phyloP scores from a whole-genome alignment of 2,329 filamentous ascomycete species.

The Penicillium vulpinum region DNA sequence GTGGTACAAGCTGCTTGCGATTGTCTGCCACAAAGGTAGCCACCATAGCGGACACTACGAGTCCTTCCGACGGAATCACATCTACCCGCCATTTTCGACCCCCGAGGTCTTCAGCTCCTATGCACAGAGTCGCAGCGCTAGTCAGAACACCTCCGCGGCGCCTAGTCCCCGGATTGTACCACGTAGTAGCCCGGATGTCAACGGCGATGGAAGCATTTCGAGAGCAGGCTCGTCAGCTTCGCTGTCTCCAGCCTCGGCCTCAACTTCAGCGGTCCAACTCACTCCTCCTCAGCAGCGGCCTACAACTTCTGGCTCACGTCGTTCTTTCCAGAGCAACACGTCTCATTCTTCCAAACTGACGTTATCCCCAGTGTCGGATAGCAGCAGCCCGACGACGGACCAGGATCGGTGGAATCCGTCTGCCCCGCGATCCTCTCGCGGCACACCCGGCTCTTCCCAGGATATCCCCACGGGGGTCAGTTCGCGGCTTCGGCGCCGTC shows the following conservation, averaged over 20 bases:
- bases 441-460: constrained; percentile 26
- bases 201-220: constrained; percentile 33
- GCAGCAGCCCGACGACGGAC: constrained; percentile 29
- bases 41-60: constrained; percentile 98
- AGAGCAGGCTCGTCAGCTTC: constrained; percentile 38
- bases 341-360: constrained; percentile 31
- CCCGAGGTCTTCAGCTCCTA: constrained; percentile 75
- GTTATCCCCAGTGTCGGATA: constrained; percentile 20
- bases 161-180: constrained; percentile 51
- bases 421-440: constrained; percentile 25
- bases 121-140: constrained; percentile 62
- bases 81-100: constrained; percentile 78
- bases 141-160: constrained; percentile 52
- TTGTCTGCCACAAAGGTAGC: constrained; percentile 92
- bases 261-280: constrained; percentile 19
- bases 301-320: constrained; percentile 34
- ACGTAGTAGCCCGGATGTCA: constrained; percentile 31
- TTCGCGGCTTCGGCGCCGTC: constrained; percentile 56
- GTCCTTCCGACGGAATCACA: constrained; percentile 83
- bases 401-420: constrained; percentile 28
- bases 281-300: constrained; percentile 25
- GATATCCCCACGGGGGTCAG: constrained; percentile 24
- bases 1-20: constrained; percentile 78
- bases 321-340: constrained; percentile 35
- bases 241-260: constrained; percentile 31